These are phyloP conservation scores for Botrytis cinerea DNA, from an alignment of 2,329 filamentous ascomycete species.

Conservation along the genomic window DNA sequence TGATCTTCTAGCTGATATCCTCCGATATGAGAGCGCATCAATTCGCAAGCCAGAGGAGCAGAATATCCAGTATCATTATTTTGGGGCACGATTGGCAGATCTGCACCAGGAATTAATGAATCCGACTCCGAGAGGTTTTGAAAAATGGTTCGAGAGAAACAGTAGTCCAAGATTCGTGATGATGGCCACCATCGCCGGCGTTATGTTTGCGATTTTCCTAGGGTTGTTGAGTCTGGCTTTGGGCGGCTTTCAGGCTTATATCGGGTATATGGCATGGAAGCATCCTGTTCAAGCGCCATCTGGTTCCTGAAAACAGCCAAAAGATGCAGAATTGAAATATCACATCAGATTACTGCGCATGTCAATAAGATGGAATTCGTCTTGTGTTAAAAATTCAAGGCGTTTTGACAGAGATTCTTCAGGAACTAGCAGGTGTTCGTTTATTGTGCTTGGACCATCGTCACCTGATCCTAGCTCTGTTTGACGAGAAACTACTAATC, in stretches of 20 bases:
- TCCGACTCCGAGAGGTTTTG: background rate
- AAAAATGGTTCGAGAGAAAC: background rate
- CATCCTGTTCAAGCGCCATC: background rate
- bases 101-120: background rate
- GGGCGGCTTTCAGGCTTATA: background rate
- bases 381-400: no score
- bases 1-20: background rate
- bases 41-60: background rate
- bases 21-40: background rate
- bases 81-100: background rate
- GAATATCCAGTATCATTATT: background rate
- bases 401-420: no score
- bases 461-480: no score
- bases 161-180: background rate
- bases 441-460: no score
- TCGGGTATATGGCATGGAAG: background rate
- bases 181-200: background rate
- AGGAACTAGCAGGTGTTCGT: no score
- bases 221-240: background rate
- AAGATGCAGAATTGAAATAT: no score
- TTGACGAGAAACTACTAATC: no score
- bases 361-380: no score
- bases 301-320: no score
- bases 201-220: background rate
- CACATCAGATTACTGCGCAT: no score